Evolutionary conservation across 179 eudicot species (phyloP).

Genomic region (Spergularia azorica): DNA sequence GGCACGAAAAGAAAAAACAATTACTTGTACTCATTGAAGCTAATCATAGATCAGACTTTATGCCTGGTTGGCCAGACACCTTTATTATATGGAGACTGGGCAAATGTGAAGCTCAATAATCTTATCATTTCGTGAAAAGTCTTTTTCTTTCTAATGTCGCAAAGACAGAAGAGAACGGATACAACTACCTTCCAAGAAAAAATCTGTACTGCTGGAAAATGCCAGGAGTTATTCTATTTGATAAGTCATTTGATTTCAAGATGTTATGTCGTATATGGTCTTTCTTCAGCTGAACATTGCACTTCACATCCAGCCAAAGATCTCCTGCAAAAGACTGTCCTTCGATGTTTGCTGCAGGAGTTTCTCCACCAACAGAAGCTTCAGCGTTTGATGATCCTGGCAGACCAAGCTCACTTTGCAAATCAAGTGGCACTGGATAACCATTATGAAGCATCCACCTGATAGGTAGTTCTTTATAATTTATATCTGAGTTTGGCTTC

Average conservation of each 20-base stretch:
- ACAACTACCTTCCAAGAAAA: conserved; percentile 71
- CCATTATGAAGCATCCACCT: conserved; percentile 94
- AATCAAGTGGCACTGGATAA: conserved; percentile 71
- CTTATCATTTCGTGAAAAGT: background rate
- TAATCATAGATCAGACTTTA: background rate
- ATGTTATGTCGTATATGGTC: conserved; percentile 42
- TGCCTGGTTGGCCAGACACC: background rate
- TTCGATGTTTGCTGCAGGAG: conserved; percentile 17
- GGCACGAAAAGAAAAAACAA: conserved; percentile 1
- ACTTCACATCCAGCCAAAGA: conserved; percentile 54
- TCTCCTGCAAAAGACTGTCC: conserved; percentile 65
- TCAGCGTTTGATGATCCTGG: conserved; percentile 42
- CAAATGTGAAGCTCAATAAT: no score
- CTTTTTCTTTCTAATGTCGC: background rate
- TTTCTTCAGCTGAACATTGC: conserved; percentile 43
- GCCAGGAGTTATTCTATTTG: conserved; percentile 71
- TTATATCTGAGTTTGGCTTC: conserved; percentile 52
- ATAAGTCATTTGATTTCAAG: conserved; percentile 48
- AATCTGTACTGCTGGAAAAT: conserved; percentile 63
- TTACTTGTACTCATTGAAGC: background rate
- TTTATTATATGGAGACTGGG: no score
- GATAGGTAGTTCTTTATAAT: conserved; percentile 71
- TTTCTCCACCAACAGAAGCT: conserved; percentile 25
- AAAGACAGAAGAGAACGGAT: no score
- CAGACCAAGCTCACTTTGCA: conserved; percentile 46